These are phyloP conservation scores for Leccinum variabile DNA, from an alignment of 1,284 basidiomycete genomes.

Conservation along the genomic window DNA sequence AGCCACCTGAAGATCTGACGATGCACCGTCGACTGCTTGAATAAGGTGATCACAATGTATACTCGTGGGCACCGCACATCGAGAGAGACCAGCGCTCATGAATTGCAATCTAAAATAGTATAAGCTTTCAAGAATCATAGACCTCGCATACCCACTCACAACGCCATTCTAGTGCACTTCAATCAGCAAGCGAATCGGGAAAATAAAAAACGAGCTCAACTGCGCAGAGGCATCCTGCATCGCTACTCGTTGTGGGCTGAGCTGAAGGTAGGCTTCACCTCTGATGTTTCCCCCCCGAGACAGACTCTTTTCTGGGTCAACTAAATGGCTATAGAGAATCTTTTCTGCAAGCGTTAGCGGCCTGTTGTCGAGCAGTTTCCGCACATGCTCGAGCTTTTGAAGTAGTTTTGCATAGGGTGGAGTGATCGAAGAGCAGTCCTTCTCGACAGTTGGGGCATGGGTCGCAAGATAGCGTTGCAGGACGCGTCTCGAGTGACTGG, in stretches of 20 bases:
- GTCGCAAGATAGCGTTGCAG: slow-evolving; percentile 50
- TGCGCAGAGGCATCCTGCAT: slow-evolving; percentile 99
- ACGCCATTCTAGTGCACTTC: slow-evolving; percentile 61
- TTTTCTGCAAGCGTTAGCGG: slow-evolving; percentile 95
- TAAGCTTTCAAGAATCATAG: slow-evolving; percentile 13
- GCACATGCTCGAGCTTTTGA: slow-evolving; percentile 73
- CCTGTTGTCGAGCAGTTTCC: slow-evolving; percentile 63
- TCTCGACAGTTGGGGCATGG: slow-evolving; percentile 51
- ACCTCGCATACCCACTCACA: slow-evolving; percentile 46
- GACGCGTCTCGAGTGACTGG: slow-evolving; percentile 8
- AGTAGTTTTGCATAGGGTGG: slow-evolving; percentile 86
- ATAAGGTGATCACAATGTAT: slow-evolving; percentile 99
- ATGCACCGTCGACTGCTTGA: slow-evolving; percentile 84
- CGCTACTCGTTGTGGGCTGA: slow-evolving; percentile 91
- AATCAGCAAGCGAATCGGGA: slow-evolving; percentile 16
- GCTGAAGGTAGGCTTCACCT: slow-evolving; percentile 89
- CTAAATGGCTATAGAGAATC: slow-evolving; percentile 93
- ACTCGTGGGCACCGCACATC: slow-evolving; percentile 82
- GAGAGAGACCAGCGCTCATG: slow-evolving; percentile 92
- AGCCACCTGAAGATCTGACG: slow-evolving; percentile 74
- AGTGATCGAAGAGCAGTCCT: slow-evolving; percentile 78
- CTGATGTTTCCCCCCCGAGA: slow-evolving; percentile 68
- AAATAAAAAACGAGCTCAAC: slow-evolving; percentile 45
- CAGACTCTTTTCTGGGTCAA: slow-evolving; percentile 76
- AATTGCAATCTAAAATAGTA: slow-evolving; percentile 80